Evolutionary conservation across 768 basidiomycete species (phyloP).

Genomic region (Hygrocybe punicea): DNA sequence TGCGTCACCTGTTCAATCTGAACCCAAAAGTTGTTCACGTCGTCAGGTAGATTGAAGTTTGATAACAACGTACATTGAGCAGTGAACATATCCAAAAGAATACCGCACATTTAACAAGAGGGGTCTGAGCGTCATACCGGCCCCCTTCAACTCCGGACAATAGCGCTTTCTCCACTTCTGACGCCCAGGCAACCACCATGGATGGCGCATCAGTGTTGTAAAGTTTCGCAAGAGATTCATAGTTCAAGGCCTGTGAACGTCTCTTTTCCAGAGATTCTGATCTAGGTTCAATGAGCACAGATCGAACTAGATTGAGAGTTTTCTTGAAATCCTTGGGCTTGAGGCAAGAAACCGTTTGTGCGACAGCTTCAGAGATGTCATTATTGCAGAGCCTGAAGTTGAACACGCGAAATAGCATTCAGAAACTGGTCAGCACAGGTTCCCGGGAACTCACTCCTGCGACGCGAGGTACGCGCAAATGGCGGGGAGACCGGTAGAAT

Average conservation of each 20-base stretch:
- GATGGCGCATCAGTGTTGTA: background rate
- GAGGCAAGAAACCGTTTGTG: constrained; percentile 4
- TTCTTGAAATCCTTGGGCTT: background rate
- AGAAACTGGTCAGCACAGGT: background rate
- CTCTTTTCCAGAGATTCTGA: background rate
- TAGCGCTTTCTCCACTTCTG: constrained; percentile 33
- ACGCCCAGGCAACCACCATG: constrained; percentile 29
- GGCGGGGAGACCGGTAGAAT: constrained; percentile 42
- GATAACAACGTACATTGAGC: background rate
- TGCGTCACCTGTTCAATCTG: constrained; percentile 13
- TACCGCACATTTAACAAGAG: constrained; percentile 36
- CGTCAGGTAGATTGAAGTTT: background rate
- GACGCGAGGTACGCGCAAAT: constrained; percentile 53
- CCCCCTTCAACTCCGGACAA: constrained; percentile 15
- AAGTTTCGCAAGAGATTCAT: constrained; percentile 1
- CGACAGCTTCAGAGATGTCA: constrained; percentile 2
- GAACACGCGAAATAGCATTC: background rate
- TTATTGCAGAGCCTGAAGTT: constrained; percentile 12
- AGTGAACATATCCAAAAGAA: constrained; percentile 47
- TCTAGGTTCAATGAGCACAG: background rate
- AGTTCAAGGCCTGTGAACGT: background rate
- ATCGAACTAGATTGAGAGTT: background rate
- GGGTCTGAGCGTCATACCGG: constrained; percentile 18
- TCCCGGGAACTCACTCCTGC: constrained; percentile 34
- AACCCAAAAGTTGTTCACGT: background rate